These are phyloP conservation scores for Metschnikowia anglica DNA, from an alignment of 805 yeast species.

Conservation along the genomic window DNA sequence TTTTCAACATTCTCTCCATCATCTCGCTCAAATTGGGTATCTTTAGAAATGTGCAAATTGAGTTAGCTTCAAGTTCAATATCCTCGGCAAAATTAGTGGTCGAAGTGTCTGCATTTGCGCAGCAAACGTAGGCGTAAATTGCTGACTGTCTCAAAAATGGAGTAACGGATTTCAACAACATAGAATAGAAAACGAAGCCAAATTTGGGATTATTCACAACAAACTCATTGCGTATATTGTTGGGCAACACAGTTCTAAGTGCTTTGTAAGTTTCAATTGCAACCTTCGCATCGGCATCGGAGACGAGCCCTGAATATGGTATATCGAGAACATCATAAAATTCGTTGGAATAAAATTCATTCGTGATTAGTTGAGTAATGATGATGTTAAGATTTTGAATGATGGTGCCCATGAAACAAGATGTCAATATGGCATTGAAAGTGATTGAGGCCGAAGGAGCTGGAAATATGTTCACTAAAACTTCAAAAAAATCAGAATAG, in stretches of 20 bases:
- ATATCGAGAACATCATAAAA: conserved; percentile 36
- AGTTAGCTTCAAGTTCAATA: conserved; percentile 50
- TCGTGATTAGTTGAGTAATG: conserved; percentile 27
- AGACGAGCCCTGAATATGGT: conserved; percentile 30
- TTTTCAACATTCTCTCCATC: conserved; percentile 11
- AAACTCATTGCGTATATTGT: conserved; percentile 13
- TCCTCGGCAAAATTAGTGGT: conserved; percentile 25
- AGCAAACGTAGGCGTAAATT: conserved; percentile 52
- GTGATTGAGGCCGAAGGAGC: conserved; percentile 43
- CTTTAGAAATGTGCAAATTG: conserved; percentile 49
- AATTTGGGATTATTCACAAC: conserved; percentile 25
- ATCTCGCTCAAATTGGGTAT: conserved; percentile 39
- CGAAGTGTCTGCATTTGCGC: conserved; percentile 45
- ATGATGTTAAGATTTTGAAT: conserved; percentile 43
- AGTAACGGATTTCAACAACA: conserved; percentile 55
- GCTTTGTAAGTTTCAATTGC: conserved; percentile 29
- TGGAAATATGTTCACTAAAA: conserved; percentile 51
- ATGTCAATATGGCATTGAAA: conserved; percentile 47
- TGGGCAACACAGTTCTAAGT: conserved; percentile 12
- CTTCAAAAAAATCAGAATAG: conserved; percentile 52
- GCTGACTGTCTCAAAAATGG: conserved; percentile 67
- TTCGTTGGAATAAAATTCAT: conserved; percentile 25
- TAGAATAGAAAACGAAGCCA: conserved; percentile 47
- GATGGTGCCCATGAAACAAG: conserved; percentile 53
- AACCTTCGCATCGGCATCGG: conserved; percentile 21